phyloP scores from a whole-genome alignment of 2,329 filamentous ascomycete species.

The Talaromyces sp. region DNA sequence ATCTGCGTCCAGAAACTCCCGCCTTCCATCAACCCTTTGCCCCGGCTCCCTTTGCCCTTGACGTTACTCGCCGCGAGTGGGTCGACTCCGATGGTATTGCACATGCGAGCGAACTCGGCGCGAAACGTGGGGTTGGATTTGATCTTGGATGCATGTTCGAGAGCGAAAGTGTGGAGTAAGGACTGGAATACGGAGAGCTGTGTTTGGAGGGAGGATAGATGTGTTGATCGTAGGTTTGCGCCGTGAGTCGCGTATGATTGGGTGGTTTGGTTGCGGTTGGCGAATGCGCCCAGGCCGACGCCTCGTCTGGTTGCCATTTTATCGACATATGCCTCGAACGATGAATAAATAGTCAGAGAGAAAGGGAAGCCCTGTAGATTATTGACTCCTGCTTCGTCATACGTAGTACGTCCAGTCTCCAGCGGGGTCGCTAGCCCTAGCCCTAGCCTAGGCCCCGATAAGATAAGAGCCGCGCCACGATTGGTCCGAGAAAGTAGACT shows the following conservation, averaged over 20 bases:
- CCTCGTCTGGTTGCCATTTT: slow-evolving; percentile 51
- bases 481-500: neutral
- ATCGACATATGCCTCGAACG: neutral
- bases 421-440: slow-evolving; percentile 14
- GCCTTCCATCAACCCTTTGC: slow-evolving; percentile 41
- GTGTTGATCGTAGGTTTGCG: slow-evolving; percentile 74
- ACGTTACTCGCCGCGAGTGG: slow-evolving; percentile 69
- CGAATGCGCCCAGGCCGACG: slow-evolving; percentile 85
- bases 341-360: neutral
- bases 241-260: slow-evolving; percentile 91
- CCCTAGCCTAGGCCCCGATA: slow-evolving; percentile 17
- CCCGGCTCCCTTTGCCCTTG: slow-evolving; percentile 39
- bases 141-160: slow-evolving; percentile 92
- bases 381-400: slow-evolving; percentile 10
- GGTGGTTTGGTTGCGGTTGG: slow-evolving; percentile 75
- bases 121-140: slow-evolving; percentile 92
- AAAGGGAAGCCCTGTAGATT: neutral
- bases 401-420: neutral
- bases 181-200: slow-evolving; percentile 96
- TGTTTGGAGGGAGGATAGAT: slow-evolving; percentile 80
- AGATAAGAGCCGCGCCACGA: slow-evolving; percentile 12
- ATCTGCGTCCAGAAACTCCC: slow-evolving; percentile 89
- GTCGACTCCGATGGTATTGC: slow-evolving; percentile 91
- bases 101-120: slow-evolving; percentile 98
- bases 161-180: slow-evolving; percentile 87